Evolutionary conservation across 2,329 filamentous ascomycete species (phyloP), one percentile per base, ranked within the genome.

Genomic region (Neocucurbitaria cava): DNA sequence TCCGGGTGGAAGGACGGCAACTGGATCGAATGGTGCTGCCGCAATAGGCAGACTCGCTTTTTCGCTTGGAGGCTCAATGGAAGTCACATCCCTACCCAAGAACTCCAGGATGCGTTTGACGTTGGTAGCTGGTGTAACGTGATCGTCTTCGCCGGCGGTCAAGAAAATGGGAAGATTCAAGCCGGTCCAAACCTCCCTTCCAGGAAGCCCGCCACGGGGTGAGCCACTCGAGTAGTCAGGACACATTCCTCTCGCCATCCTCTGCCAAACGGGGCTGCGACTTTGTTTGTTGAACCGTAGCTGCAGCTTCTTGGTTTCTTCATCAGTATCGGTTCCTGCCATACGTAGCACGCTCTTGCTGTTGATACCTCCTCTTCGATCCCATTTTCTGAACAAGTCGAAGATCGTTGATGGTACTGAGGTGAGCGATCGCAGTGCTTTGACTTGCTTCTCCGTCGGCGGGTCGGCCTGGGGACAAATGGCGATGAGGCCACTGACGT

Each of bases 291-390:
- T 98, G 77, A 88, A 94, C 3, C 84, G 83, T 52, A 89, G 75
- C 72, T 94, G 91, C 31, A 92, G 79, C 51, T 82, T 81, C 66
- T 86, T 87, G 1, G 88, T 83, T 63, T 90, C 85, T 3, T 81
- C 74, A 38, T 91, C 88, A 1, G 89, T 87, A 31, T 83, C 82
- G 1, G 80, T 72, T 3, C 90, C 91, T 8, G 90, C 88, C 70
- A 96, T 94, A 15, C 93, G 86, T 43, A 78, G 79, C 6, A 98
- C 91, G 63, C 92, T 96, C 2, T 83, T 78, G 69, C 93, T 97
- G 39, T 92, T 78, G 0, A 85, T 77, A 0, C 94, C 94, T 31
- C 93, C 93, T 54, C 89, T 83, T 43, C 89, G 83, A 73, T 98
- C 94, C 85, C 89, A 92, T 40, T 80, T 77, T 45, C 94, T 84